Percentiles rank a stretch among this genome's conserved stretches.
These are phyloP conservation scores for Wickerhamomyces sp. DNA, from an alignment of 1,139 yeast genomes.

Conservation along the genomic window DNA sequence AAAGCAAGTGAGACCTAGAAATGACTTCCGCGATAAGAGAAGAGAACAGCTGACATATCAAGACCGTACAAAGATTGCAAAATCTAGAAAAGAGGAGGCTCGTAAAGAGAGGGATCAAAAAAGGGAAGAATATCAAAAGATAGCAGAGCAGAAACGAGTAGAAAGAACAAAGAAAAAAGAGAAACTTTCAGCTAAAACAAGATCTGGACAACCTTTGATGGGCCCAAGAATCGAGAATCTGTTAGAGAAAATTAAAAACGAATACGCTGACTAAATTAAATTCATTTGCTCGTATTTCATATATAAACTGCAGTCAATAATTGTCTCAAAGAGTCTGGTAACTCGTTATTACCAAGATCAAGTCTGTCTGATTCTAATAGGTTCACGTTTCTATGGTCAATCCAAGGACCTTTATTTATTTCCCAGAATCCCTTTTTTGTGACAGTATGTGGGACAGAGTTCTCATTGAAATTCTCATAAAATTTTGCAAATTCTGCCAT, in stretches of 20 bases:
- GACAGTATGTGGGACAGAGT: slow-evolving; percentile 3
- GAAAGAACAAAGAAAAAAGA: slow-evolving; percentile 47
- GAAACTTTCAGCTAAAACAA: slow-evolving; percentile 54
- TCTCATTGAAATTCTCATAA: slow-evolving; percentile 1
- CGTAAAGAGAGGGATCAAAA: slow-evolving; percentile 31
- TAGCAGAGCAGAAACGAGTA: slow-evolving; percentile 26
- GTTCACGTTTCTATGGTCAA: slow-evolving; percentile 7
- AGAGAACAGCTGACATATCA: slow-evolving; percentile 30
- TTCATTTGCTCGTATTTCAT: slow-evolving; percentile 1
- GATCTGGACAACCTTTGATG: slow-evolving; percentile 84
- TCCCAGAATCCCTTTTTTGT: slow-evolving; percentile 22
- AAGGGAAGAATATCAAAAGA: slow-evolving; percentile 25
- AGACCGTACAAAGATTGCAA: slow-evolving; percentile 44
- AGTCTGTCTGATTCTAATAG: slow-evolving; percentile 16
- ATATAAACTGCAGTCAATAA: slow-evolving; percentile 14
- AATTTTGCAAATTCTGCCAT: slow-evolving; percentile 13
- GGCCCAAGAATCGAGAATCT: slow-evolving; percentile 81
- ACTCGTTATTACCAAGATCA: neutral
- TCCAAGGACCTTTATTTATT: slow-evolving; percentile 14
- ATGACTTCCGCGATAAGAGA: slow-evolving; percentile 22
- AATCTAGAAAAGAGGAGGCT: slow-evolving; percentile 36
- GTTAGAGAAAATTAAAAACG: slow-evolving; percentile 68
- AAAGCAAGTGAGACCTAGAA: slow-evolving; percentile 23
- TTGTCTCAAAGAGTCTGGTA: slow-evolving; percentile 7
- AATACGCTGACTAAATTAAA: slow-evolving; percentile 17